These are phyloP conservation scores for Globisporangium emineosum DNA, from an alignment of 352 stramenopile genomes.

Conservation along the genomic window DNA sequence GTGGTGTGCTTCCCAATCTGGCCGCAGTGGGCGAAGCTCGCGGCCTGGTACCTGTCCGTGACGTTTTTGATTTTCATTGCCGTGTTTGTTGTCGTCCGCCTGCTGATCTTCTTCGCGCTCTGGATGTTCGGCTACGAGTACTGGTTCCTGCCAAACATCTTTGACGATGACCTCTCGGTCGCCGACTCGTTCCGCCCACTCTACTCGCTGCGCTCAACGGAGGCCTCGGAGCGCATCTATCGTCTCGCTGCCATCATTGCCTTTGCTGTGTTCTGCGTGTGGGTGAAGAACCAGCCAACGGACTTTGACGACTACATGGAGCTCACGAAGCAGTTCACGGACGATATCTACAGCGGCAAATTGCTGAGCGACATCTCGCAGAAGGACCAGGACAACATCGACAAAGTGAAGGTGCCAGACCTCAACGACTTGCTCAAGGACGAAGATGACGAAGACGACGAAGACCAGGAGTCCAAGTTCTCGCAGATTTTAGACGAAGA, in stretches of 20 bases:
- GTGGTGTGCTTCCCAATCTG: conserved; percentile 99
- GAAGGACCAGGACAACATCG: conserved; percentile 97
- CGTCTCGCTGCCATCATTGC: conserved; percentile 89
- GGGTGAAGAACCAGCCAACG: conserved; percentile 98
- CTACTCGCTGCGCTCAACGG: conserved; percentile 84
- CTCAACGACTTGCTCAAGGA: conserved; percentile 84
- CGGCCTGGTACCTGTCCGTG: conserved; percentile 98
- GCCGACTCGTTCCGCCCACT: conserved; percentile 98
- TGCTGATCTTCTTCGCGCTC: conserved; percentile 95
- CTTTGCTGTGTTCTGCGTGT: conserved; percentile 96
- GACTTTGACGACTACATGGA: conserved; percentile 99
- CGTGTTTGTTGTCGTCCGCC: conserved; percentile 94
- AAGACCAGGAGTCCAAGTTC: conserved; percentile 71
- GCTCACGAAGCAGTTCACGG: conserved; percentile 98
- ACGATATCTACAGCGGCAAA: conserved; percentile 99
- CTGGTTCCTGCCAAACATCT: conserved; percentile 99
- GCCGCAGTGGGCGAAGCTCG: conserved; percentile 97
- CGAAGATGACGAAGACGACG: conserved; percentile 69
- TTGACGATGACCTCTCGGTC: conserved; percentile 97
- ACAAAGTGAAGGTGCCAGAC: conserved; percentile 91
- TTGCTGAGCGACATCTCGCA: conserved; percentile 97
- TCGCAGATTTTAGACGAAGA: conserved; percentile 79
- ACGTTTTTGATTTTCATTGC: conserved; percentile 99
- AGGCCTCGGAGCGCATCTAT: conserved; percentile 93
- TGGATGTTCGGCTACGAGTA: conserved; percentile 96